phyloP scores from a whole-genome alignment of 208 protist species.

The Trichomonas vaginalis region DNA sequence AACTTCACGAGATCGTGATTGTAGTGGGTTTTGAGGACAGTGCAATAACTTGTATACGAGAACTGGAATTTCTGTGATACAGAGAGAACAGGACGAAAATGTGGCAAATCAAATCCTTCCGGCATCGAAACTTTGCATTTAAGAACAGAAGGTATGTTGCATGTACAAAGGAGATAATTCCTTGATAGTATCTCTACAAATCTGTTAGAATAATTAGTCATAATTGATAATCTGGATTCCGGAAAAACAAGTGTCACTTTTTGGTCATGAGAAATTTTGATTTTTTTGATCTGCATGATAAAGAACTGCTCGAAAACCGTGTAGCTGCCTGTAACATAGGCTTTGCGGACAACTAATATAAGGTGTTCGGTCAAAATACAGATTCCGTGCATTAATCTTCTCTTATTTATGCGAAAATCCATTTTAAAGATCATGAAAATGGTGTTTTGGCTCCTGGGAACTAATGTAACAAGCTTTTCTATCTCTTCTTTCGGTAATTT shows the following conservation, averaged over 20 bases:
- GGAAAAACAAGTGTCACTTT: not conserved
- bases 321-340: not conserved
- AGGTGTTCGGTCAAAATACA: not conserved
- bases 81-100: not conserved
- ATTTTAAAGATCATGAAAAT: not conserved
- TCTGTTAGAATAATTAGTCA: not conserved
- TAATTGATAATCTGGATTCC: not conserved
- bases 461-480: not conserved
- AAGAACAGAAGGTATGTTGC: not conserved
- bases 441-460: not conserved
- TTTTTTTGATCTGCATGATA: not conserved
- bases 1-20: not conserved
- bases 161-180: not conserved
- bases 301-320: not conserved
- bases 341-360: not conserved
- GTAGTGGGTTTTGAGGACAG: not conserved
- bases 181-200: not conserved
- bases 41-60: not conserved
- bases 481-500: not conserved
- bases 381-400: not conserved
- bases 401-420: not conserved
- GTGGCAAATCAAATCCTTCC: not conserved
- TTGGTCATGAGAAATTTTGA: not conserved
- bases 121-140: not conserved
- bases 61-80: not conserved